Conservation (phyloP, 2,329 filamentous ascomycete genomes). For the Diaporthe sp. region DNA sequence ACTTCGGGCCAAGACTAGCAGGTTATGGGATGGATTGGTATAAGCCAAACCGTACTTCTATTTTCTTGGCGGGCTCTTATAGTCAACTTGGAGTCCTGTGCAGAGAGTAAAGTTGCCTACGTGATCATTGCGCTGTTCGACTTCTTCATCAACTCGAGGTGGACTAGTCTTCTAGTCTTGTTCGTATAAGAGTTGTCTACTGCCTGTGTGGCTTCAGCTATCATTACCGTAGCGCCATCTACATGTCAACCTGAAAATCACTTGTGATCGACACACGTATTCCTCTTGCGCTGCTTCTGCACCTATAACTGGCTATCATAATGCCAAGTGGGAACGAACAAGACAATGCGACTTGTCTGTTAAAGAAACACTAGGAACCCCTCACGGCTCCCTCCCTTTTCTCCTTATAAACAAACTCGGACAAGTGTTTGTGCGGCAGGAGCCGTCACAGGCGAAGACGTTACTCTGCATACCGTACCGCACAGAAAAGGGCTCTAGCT, state of each 20-base stretch:
- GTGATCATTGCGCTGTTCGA: background rate
- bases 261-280: background rate
- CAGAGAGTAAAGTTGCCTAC: no score
- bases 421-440: conserved; percentile 21
- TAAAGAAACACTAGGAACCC: background rate
- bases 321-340: background rate
- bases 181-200: background rate
- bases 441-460: conserved; percentile 5
- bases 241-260: background rate
- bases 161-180: background rate
- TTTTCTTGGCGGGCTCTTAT: background rate
- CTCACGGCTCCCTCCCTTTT: background rate
- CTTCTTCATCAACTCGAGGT: background rate
- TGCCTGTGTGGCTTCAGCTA: background rate
- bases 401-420: conserved; percentile 1
- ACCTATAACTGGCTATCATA: background rate
- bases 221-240: background rate
- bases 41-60: background rate
- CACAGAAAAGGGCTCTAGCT: conserved; percentile 19
- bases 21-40: background rate
- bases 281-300: background rate
- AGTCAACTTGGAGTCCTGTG: background rate
- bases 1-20: background rate
- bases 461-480: conserved; percentile 3
- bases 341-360: background rate